These are phyloP conservation scores for Bryoerythrophyllum caledonicum DNA, from an alignment of 225 moss, liverwort and hornwort species.

Conservation along the genomic window DNA sequence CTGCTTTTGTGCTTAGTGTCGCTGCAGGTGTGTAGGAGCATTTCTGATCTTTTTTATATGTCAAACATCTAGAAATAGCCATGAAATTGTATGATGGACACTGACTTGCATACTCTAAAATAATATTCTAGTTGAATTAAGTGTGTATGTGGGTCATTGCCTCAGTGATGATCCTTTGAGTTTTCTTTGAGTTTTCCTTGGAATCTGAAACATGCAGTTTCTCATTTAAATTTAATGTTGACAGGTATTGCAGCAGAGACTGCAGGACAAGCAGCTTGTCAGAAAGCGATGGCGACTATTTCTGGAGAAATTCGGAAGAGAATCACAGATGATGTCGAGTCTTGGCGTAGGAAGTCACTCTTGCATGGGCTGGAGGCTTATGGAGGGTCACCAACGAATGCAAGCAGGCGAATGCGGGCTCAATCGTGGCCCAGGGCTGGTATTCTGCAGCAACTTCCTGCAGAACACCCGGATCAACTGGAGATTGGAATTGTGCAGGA, in stretches of 20 bases:
- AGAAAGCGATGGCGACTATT: slow-evolving; percentile 68
- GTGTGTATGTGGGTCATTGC: neutral
- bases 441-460: slow-evolving; percentile 29
- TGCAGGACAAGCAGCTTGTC: slow-evolving; percentile 64
- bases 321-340: slow-evolving; percentile 63
- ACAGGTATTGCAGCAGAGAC: slow-evolving; percentile 75
- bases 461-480: slow-evolving; percentile 34
- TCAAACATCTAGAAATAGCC: neutral
- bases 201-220: slow-evolving; percentile 19
- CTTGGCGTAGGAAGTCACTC: slow-evolving; percentile 50
- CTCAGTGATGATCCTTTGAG: neutral
- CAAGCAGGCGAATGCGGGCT: slow-evolving; percentile 37
- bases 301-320: slow-evolving; percentile 70
- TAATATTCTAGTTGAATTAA: neutral
- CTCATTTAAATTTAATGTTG: slow-evolving; percentile 8
- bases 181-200: slow-evolving; percentile 2
- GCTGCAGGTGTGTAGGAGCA: slow-evolving; percentile 53
- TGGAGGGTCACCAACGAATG: slow-evolving; percentile 41
- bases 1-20: slow-evolving; percentile 63
- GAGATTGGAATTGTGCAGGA: slow-evolving; percentile 31
- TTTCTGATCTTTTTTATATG: slow-evolving; percentile 15
- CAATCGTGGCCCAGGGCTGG: slow-evolving; percentile 51
- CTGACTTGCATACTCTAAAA: slow-evolving; percentile 6
- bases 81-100: slow-evolving; percentile 2
- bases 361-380: slow-evolving; percentile 39